These are phyloP conservation scores for Tricholoma terreum DNA, from an alignment of 768 basidiomycete genomes.

Conservation along the genomic window DNA sequence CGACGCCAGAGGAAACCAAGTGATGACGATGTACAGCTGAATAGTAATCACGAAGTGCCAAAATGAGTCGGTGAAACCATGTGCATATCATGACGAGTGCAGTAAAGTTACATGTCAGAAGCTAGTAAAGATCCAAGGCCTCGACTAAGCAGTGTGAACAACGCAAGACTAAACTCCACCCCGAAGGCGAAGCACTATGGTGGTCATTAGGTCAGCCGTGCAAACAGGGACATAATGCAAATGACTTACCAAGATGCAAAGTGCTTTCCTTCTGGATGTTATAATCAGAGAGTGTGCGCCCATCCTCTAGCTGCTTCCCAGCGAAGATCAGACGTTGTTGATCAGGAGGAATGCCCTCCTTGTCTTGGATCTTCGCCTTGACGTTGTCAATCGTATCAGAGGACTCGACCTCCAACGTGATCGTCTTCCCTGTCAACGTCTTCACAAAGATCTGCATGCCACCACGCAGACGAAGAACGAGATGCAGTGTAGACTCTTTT, in stretches of 20 bases:
- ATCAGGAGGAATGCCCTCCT: slow-evolving; percentile 81
- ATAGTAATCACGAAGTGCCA: not conserved
- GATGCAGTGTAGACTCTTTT: slow-evolving; percentile 82
- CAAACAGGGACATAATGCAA: not conserved
- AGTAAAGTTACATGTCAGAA: too few relatives aligned
- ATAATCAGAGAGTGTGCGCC: slow-evolving; percentile 83
- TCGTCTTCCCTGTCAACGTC: slow-evolving; percentile 87
- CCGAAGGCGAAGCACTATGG: slow-evolving; percentile 68
- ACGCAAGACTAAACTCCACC: slow-evolving; percentile 50
- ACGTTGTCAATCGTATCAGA: slow-evolving; percentile 94
- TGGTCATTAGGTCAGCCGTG: slow-evolving; percentile 1
- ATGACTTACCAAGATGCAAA: slow-evolving; percentile 46
- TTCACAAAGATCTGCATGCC: slow-evolving; percentile 93
- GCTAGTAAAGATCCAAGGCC: too few relatives aligned
- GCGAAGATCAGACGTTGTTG: slow-evolving; percentile 92
- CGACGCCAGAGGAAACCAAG: slow-evolving; percentile 18
- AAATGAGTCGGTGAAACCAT: too few relatives aligned
- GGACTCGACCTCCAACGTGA: slow-evolving; percentile 90
- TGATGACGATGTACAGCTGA: not conserved
- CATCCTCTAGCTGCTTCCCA: slow-evolving; percentile 93
- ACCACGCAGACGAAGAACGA: slow-evolving; percentile 83
- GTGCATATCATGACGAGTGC: too few relatives aligned
- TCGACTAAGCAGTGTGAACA: too few relatives aligned
- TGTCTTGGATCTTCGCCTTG: slow-evolving; percentile 78
- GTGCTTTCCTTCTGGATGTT: slow-evolving; percentile 77